Conservation (phyloP, 1,284 basidiomycete genomes). For the Sanghuangporus weigelae region DNA sequence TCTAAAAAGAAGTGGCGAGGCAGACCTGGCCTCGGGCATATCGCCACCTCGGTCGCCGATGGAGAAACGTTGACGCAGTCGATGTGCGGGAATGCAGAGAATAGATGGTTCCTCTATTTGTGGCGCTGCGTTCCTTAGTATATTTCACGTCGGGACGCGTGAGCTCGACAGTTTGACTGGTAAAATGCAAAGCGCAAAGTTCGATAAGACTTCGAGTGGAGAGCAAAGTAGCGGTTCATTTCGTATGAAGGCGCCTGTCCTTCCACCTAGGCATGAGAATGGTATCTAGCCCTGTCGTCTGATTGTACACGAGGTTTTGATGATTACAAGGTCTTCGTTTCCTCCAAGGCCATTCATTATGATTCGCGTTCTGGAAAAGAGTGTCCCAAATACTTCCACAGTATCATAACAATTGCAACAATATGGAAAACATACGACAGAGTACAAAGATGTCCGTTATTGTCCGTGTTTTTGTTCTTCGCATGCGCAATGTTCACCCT, state of each 20-base stretch:
- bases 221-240: neutral
- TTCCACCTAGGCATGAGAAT: too few species aligned
- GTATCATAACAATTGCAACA: neutral
- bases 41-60: neutral
- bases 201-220: neutral
- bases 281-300: too few species aligned
- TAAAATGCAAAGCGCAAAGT: neutral
- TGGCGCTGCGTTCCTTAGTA: neutral
- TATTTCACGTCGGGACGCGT: neutral
- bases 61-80: neutral
- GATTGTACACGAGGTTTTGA: too few species aligned
- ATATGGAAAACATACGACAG: neutral
- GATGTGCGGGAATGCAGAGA: neutral
- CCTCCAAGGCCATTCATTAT: too few species aligned
- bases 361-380: too few species aligned
- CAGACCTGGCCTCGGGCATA: neutral
- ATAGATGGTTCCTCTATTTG: neutral
- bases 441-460: neutral
- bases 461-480: neutral
- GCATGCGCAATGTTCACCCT: neutral
- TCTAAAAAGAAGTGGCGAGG: neutral
- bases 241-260: neutral
- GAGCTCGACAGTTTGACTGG: neutral
- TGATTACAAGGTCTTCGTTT: too few species aligned
- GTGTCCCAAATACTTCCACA: too few species aligned